Conservation (phyloP, 257 asterid genomes). For the Solanum chiquidenum region DNA sequence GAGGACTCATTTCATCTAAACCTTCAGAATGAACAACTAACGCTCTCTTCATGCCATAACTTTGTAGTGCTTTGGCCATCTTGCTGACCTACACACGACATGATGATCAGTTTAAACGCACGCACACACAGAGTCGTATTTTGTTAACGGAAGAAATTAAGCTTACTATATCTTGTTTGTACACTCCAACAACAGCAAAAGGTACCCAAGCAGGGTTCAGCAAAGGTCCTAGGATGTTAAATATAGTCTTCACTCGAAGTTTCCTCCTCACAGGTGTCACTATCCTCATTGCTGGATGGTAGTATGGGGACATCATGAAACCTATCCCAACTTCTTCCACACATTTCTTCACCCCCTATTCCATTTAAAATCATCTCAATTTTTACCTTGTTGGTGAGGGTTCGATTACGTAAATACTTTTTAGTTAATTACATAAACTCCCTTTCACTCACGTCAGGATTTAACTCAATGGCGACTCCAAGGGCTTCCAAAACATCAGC, state of each 20-base stretch:
- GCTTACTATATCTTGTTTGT: slow-evolving; percentile 47
- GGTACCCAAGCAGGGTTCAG: slow-evolving; percentile 63
- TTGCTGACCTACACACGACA: slow-evolving; percentile 34
- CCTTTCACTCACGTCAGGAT: slow-evolving; percentile 44
- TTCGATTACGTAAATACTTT: not conserved
- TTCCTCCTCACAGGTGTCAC: slow-evolving; percentile 53
- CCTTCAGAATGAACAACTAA: slow-evolving; percentile 75
- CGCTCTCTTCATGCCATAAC: slow-evolving; percentile 62
- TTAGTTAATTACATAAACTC: not conserved
- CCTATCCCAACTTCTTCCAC: slow-evolving; percentile 60
- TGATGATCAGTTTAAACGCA: not conserved
- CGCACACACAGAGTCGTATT: not conserved
- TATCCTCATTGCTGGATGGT: slow-evolving; percentile 70
- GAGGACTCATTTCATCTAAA: slow-evolving; percentile 73
- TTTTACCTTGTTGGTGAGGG: not conserved
- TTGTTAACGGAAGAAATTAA: not conserved
- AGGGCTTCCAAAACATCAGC: slow-evolving; percentile 80
- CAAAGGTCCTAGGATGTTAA: slow-evolving; percentile 56
- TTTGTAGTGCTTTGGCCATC: slow-evolving; percentile 62
- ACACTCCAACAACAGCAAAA: slow-evolving; percentile 65
- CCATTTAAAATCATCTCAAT: not conserved
- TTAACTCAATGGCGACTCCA: slow-evolving; percentile 54
- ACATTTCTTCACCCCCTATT: slow-evolving; percentile 48
- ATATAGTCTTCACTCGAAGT: slow-evolving; percentile 61
- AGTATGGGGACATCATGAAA: slow-evolving; percentile 60